phyloP scores from a whole-genome alignment of 2,329 filamentous ascomycete genomes.

The Colletotrichum gloeosporioides region DNA sequence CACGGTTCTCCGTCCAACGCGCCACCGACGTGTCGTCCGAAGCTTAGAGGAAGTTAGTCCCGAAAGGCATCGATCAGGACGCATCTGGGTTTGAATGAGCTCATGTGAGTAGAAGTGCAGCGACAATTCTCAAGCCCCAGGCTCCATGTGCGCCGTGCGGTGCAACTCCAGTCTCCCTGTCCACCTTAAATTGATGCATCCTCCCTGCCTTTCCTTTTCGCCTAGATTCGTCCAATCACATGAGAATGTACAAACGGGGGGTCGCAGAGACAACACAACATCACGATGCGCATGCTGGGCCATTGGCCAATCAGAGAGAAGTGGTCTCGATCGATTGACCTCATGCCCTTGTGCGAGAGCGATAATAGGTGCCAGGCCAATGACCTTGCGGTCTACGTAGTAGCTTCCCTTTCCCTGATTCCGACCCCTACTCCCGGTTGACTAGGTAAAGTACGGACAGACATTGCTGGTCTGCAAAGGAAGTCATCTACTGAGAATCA shows the following conservation, averaged over 20 bases:
- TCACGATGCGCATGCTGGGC: neutral
- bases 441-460: neutral
- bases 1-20: neutral
- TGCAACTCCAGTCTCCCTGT: neutral
- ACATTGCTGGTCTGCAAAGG: neutral
- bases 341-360: neutral
- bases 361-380: neutral
- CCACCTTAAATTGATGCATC: neutral
- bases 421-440: neutral
- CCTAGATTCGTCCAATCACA: neutral
- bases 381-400: neutral
- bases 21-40: neutral
- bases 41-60: neutral
- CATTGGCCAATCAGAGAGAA: neutral
- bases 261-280: neutral
- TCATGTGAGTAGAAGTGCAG: neutral
- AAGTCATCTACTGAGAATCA: neutral
- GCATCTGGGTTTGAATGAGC: neutral
- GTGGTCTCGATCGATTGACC: neutral
- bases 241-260: neutral
- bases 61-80: neutral
- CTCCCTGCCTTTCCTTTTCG: constrained; percentile 9
- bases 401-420: constrained; percentile 3
- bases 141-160: neutral
- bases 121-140: neutral